Evolutionary conservation across 345 rosid genomes (phyloP).

Genomic region (Populus pruinosa): DNA sequence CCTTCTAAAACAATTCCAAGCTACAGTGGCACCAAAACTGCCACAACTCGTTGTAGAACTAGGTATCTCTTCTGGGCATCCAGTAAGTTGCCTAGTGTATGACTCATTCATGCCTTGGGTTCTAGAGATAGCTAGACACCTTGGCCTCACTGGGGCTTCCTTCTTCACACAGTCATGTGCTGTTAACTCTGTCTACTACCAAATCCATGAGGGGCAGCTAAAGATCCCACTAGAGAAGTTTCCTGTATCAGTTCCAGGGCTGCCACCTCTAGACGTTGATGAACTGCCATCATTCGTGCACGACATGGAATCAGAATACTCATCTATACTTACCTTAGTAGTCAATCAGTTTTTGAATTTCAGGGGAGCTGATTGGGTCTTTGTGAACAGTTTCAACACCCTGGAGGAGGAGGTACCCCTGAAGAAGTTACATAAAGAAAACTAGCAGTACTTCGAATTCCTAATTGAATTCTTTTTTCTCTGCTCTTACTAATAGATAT

Average conservation of each 20-base stretch:
- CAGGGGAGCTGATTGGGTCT: not conserved
- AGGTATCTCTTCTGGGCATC: not conserved
- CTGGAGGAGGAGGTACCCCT: constrained; percentile 44
- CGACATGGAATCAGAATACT: constrained; percentile 15
- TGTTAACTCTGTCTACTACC: constrained; percentile 18
- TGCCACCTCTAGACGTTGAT: constrained; percentile 32
- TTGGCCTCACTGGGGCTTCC: constrained; percentile 20
- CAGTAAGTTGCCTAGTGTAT: constrained; percentile 32
- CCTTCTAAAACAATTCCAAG: constrained; percentile 12
- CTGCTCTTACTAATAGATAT: too few species aligned
- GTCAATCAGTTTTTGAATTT: not conserved
- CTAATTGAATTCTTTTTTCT: too few species aligned
- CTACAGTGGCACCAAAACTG: constrained; percentile 25
- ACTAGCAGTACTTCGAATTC: too few species aligned
- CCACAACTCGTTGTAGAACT: constrained; percentile 26
- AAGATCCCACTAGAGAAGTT: constrained; percentile 26
- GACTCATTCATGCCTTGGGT: constrained; percentile 47
- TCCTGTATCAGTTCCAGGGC: constrained; percentile 21
- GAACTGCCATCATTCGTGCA: constrained; percentile 42
- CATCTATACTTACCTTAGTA: not conserved
- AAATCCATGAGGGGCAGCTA: constrained; percentile 11
- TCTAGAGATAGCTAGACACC: constrained; percentile 27
- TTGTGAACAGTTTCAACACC: constrained; percentile 18
- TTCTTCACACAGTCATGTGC: constrained; percentile 36
- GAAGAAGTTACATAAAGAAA: not conserved